These are phyloP conservation scores for Solanum tarapatanum DNA, from an alignment of 257 asterid genomes.

Conservation along the genomic window DNA sequence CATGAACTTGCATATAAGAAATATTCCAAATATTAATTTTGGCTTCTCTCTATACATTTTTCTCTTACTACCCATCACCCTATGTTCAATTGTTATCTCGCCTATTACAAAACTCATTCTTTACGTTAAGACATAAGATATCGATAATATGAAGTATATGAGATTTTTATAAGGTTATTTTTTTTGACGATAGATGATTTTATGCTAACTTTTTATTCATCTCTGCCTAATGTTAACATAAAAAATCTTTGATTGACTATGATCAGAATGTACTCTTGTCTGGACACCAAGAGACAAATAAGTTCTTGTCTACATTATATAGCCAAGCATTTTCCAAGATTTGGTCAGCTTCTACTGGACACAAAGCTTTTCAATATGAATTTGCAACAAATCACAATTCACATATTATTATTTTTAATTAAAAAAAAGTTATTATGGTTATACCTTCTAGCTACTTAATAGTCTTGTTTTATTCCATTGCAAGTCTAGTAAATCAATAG, in stretches of 20 bases:
- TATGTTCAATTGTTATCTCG: background rate
- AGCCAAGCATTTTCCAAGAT: conserved; percentile 15
- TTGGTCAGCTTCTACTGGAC: conserved; percentile 10
- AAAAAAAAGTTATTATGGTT: background rate
- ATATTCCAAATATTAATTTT: conserved; percentile 44
- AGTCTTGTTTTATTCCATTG: background rate
- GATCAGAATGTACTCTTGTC: conserved; percentile 41
- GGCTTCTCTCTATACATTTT: conserved; percentile 16
- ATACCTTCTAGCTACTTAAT: background rate
- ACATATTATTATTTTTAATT: background rate
- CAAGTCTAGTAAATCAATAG: background rate
- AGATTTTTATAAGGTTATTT: background rate
- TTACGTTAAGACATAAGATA: background rate
- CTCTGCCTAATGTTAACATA: background rate
- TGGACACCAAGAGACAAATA: conserved; percentile 40
- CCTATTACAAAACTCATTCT: background rate
- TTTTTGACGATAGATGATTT: background rate
- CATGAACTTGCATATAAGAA: conserved; percentile 41
- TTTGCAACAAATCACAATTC: conserved; percentile 6
- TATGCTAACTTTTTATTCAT: background rate
- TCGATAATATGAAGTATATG: background rate
- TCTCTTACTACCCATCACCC: conserved; percentile 25
- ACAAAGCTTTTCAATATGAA: conserved; percentile 1
- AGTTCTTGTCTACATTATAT: conserved; percentile 25
- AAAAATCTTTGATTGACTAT: background rate